Base-by-base conservation (phyloP, 257 asterid species). In the Gentiana straminea region DNA sequence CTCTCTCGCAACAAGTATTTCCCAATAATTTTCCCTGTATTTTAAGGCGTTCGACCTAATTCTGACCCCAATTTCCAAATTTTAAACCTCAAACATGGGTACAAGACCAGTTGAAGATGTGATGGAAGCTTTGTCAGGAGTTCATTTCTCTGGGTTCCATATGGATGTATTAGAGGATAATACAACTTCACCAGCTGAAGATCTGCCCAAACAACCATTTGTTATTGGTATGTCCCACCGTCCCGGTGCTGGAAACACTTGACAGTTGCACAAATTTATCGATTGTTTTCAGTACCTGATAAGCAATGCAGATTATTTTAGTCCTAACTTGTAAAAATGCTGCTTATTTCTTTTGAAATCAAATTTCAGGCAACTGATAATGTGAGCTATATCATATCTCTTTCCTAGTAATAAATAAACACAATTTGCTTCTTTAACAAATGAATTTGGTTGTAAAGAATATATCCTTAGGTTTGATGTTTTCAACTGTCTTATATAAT, bases 121-220 rank as follows among this genome's bases (percentile, higher is more conserved):
- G 78, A 79, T 88, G 58, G 94, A 83, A 74, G 88, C 95, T 64
- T 88, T 88, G 63, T 85, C 94, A 13, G 93, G 94, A 51, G 98
- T 72, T 73, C 98, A 88, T 81, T 85, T 79, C 70, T 83, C 98
- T 46, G 97, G 98, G 56, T 84, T 92, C 75, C 98, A 77, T 74
- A 67, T 92, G 72, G 75, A 74, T 57, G 77, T 59, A 55, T 62
- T 69, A 52, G 88, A 79, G 54, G 88, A 67, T 54, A 75, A 82
- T 58, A 70, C 91, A 41, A 71, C 82, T 41, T 77, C 92, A 57
- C 46, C 75, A 13, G 58, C 78, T 4, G 88, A 77, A 56, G 79
- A 79, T 71, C 55, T 78, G 60, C 72, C 65, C 77, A 92, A 69
- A 76, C 94, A 85, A 54, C 98, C 97, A 9, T 92, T 92, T 72